Evolutionary conservation across 345 rosid species (phyloP), one percentile per base, ranked within the genome.

Genomic region (Populus davidiana): DNA sequence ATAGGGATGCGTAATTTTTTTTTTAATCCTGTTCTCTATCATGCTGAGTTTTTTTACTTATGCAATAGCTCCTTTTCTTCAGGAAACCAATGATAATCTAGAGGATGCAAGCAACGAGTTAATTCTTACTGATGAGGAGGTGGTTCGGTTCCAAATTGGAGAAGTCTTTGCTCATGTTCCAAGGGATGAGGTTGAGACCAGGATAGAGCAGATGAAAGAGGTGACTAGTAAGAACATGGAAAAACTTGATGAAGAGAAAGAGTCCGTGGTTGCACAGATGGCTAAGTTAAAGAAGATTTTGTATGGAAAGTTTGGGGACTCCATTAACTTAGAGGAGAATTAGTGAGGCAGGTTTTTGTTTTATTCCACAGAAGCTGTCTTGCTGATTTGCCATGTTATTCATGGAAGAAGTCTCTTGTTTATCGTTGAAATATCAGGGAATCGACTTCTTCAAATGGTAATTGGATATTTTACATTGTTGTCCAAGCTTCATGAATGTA

Each of bases 271-370:
- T 1, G 85, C 87, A 1, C 91, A 88, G 79, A 96, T 92, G 99
- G 86, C 92, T 0, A 91, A 87, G 80, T 52, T 96, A 77, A 96
- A 96, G 92, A 93, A 91, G 75, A 78, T 91, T n/a, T 76, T 96
- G 84, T 96, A 96, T 31, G 96, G 89, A 8, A 96, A 96, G 87
- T 93, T 96, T 81, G 86, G 89, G 75, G 94, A 92, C 73, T 92
- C 99, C 69, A 96, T 91, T 85, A 96, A 96, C 84, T 88, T 96
- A 18, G 99, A 93, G 89, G 99, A 96, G 85, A 97, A 93, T 73
- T 95, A 76, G 74, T 59, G 10, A 16, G 52, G 47, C 5, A 25
- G 44, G 35, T 25, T 20, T 27, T 41, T 59, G 38, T 43, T 14
- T 14, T n/a, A 11, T 59, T 59, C 64, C 64, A 3, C 64, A 3